phyloP scores from a whole-genome alignment of 257 asterid species.

The Misopates orontium region DNA sequence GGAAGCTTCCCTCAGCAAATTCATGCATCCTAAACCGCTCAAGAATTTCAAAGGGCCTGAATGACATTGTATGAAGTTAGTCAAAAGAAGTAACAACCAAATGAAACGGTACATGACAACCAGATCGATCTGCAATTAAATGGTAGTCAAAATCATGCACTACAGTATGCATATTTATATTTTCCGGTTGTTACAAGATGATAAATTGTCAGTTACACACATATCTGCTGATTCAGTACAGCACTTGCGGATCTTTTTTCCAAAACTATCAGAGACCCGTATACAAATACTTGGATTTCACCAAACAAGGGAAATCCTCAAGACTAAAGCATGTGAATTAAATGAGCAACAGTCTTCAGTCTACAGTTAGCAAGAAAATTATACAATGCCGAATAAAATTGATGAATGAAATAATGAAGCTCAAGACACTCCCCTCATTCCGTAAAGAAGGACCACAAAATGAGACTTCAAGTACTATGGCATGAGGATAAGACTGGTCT shows the following conservation, averaged over 20 bases:
- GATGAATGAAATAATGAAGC: too few species aligned
- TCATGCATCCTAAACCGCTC: constrained; percentile 89
- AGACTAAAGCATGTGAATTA: too few species aligned
- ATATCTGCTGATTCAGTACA: background rate
- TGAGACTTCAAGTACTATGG: too few species aligned
- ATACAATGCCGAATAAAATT: too few species aligned
- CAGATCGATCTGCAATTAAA: background rate
- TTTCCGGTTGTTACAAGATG: background rate
- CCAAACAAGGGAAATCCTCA: background rate
- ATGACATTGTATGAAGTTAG: constrained; percentile 20
- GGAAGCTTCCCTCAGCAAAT: constrained; percentile 83
- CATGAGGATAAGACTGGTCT: too few species aligned
- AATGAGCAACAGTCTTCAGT: too few species aligned
- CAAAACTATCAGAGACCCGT: too few species aligned
- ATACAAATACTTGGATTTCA: too few species aligned
- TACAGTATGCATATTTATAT: background rate
- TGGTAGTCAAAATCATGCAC: background rate
- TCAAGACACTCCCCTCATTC: too few species aligned
- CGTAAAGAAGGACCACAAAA: too few species aligned
- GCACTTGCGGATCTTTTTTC: too few species aligned
- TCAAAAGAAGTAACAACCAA: constrained; percentile 3
- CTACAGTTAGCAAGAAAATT: too few species aligned
- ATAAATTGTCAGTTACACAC: background rate
- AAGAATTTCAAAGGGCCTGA: constrained; percentile 91
- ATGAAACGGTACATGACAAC: background rate